Evolutionary conservation across 257 asterid species (phyloP).

Genomic region (Solanum piurae): DNA sequence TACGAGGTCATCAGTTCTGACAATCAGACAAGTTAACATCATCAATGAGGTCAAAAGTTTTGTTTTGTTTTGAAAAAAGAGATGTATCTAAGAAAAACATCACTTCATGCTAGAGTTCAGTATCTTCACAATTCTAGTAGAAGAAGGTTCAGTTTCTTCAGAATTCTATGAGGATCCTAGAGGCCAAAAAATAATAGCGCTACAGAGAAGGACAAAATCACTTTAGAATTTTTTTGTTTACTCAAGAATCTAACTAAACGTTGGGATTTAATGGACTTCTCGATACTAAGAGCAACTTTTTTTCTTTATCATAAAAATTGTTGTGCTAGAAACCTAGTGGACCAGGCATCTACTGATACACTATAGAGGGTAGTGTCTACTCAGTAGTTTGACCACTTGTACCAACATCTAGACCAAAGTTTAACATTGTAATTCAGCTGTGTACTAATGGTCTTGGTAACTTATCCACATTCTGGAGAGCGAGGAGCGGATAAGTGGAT

Average conservation of each 20-base stretch:
- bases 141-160: background rate
- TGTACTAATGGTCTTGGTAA: background rate
- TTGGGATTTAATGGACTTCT: background rate
- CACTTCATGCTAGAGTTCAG: background rate
- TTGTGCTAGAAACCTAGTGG: background rate
- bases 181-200: background rate
- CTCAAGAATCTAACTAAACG: background rate
- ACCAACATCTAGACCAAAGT: background rate
- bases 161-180: background rate
- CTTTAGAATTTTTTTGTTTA: background rate
- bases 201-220: background rate
- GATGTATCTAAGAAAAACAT: background rate
- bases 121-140: background rate
- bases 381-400: background rate
- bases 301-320: background rate
- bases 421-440: background rate
- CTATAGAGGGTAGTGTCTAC: background rate
- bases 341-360: background rate
- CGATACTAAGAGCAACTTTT: background rate
- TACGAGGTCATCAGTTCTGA: background rate
- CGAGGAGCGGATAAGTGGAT: background rate
- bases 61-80: background rate
- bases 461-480: background rate
- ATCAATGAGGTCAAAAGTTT: background rate
- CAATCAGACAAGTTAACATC: background rate